Evolutionary conservation across 116 monocot species (phyloP), one percentile per base, ranked within the genome.

Genomic region (Cymodocea nodosa): DNA sequence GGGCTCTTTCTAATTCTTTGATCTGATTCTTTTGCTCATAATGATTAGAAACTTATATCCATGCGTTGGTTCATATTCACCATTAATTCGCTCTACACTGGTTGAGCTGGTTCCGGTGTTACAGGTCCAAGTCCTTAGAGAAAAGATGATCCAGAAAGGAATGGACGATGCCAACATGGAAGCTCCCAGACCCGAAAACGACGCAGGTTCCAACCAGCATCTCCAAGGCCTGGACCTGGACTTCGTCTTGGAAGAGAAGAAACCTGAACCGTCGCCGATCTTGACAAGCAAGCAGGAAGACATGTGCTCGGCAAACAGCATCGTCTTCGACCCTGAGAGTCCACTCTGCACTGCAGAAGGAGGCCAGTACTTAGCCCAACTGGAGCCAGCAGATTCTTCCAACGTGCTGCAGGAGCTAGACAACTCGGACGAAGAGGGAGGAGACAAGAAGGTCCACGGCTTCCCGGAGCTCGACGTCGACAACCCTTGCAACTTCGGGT

Each of bases 211-310:
- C 15, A 5, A 30, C 25, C 60, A 56, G 13, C 52, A 56, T 5
- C 54, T 59, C 9, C 68, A 25, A 39, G 71, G 65, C 13, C 9
- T 35, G n/a, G 60, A 52, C 15, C 16, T 23, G 0, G 23, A 58
- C 15, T 35, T 16, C 7, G 9, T 17, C 10, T 49, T 22, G 15
- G 70, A 70, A 3, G 63, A 36, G 2, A 67, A 55, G 15, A 71
- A 52, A 6, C 10, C 14, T 4, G 61, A 65, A 52, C 52, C 16
- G 34, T 59, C 56, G 34, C 63, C 56, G 2, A 15, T 18, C 18
- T 10, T 51, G 11, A 44, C 56, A 8, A 71, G 67, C 48, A 86
- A 80, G 62, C 86, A 83, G 17, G 83, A 81, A 51, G 83, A 83
- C 56, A 39, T 74, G 11, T 78, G 81, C 71, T 78, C 87, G 0